Evolutionary conservation across 1,284 basidiomycete species (phyloP).

Genomic region (Microstroma glucosiphilum): DNA sequence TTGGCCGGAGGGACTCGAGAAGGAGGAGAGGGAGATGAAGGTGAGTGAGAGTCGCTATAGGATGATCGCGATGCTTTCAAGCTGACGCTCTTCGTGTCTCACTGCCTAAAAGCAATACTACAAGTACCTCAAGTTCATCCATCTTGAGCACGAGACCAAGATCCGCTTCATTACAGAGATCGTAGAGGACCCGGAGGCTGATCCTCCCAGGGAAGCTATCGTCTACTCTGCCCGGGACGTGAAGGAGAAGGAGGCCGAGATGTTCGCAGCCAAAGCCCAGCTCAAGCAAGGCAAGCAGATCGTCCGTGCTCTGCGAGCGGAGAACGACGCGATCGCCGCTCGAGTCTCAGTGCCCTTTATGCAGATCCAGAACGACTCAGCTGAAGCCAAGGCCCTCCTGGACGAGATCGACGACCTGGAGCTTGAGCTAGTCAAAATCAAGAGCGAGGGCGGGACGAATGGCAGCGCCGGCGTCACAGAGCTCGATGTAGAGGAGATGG

Average conservation of each 20-base stretch:
- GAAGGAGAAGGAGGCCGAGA: slow-evolving; percentile 29
- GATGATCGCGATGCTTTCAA: background rate
- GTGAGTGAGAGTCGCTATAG: slow-evolving; percentile 3
- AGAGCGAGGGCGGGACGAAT: slow-evolving; percentile 10
- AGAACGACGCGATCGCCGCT: slow-evolving; percentile 33
- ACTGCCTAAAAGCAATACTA: slow-evolving; percentile 26
- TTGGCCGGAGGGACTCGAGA: slow-evolving; percentile 31
- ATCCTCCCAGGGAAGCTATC: slow-evolving; percentile 30
- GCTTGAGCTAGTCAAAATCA: slow-evolving; percentile 26
- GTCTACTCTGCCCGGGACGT: slow-evolving; percentile 40
- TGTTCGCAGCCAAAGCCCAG: slow-evolving; percentile 37
- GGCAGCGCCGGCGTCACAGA: background rate
- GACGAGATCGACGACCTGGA: slow-evolving; percentile 33
- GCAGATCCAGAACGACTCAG: slow-evolving; percentile 21
- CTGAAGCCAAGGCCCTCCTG: slow-evolving; percentile 30
- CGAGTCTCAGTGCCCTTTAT: slow-evolving; percentile 28
- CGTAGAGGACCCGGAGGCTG: slow-evolving; percentile 40
- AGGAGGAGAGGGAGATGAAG: slow-evolving; percentile 35
- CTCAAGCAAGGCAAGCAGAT: slow-evolving; percentile 37
- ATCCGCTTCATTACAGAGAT: slow-evolving; percentile 42
- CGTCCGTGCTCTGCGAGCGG: slow-evolving; percentile 27
- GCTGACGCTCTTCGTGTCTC: background rate
- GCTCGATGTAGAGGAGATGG: slow-evolving; percentile 7
- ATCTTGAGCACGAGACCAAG: slow-evolving; percentile 45
- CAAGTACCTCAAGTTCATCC: slow-evolving; percentile 46